A percentile compares a stretch with the other conserved stretches of the same genome.
phyloP scores from a whole-genome alignment of 768 basidiomycete species.

The Macrolepiota albuminosa region DNA sequence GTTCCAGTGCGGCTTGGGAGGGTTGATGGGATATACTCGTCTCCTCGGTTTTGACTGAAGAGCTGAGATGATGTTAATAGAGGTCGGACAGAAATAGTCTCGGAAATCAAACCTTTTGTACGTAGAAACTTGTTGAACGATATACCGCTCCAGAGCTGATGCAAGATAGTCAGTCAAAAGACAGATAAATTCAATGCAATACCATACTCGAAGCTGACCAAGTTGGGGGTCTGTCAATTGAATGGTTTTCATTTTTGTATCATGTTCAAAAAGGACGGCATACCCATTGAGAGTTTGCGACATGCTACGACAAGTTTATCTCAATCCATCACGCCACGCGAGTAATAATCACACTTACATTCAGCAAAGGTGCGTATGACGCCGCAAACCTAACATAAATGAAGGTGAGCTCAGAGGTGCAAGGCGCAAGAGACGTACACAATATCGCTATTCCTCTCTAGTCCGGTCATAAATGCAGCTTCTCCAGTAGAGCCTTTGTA shows the following conservation, averaged over 20 bases:
- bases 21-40: slow-evolving; percentile 60
- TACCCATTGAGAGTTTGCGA: slow-evolving; percentile 47
- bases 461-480: slow-evolving; percentile 60
- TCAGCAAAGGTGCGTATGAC: slow-evolving; percentile 51
- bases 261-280: slow-evolving; percentile 7
- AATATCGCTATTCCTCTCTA: slow-evolving; percentile 39
- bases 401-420: background rate
- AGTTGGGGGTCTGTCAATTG: slow-evolving; percentile 39
- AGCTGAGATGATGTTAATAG: slow-evolving; percentile 33
- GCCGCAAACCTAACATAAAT: slow-evolving; percentile 29
- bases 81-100: slow-evolving; percentile 1
- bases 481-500: slow-evolving; percentile 42
- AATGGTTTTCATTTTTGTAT: background rate
- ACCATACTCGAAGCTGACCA: slow-evolving; percentile 53
- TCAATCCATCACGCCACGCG: background rate
- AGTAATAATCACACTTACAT: slow-evolving; percentile 20
- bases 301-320: slow-evolving; percentile 29
- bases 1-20: slow-evolving; percentile 44
- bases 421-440: slow-evolving; percentile 19
- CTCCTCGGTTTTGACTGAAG: slow-evolving; percentile 58
- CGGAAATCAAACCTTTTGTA: slow-evolving; percentile 41
- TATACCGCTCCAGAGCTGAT: slow-evolving; percentile 43
- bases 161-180: background rate
- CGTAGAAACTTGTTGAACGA: slow-evolving; percentile 53
- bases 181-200: background rate